phyloP scores from a whole-genome alignment of 179 eudicot species.

The Amaranthus tricolor region DNA sequence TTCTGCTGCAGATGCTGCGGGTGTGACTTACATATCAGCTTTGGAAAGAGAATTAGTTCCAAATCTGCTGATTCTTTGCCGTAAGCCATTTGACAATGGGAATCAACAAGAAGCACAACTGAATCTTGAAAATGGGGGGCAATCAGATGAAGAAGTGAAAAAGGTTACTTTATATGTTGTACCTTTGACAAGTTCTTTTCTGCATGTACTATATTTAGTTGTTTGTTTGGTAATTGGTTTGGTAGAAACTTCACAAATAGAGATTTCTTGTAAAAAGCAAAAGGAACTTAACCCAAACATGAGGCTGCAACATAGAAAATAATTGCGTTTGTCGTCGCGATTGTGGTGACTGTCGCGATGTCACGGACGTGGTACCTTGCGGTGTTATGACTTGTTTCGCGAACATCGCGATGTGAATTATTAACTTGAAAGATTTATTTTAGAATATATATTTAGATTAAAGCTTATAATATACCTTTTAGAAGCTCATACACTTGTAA shows the following conservation, averaged over 20 bases:
- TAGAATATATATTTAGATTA: no score
- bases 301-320: background rate
- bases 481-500: no score
- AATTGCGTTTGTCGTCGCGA: background rate
- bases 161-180: constrained; percentile 49
- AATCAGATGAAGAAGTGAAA: constrained; percentile 49
- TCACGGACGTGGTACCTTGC: no score
- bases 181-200: constrained; percentile 8
- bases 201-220: constrained; percentile 1
- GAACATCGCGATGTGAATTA: no score
- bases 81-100: constrained; percentile 42
- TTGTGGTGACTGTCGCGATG: no score
- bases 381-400: no score
- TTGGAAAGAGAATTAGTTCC: constrained; percentile 91
- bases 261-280: background rate
- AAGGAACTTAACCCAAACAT: background rate
- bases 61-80: constrained; percentile 86
- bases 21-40: constrained; percentile 79
- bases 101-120: constrained; percentile 37
- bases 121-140: constrained; percentile 54
- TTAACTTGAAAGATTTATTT: no score
- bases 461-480: no score
- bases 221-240: background rate
- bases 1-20: constrained; percentile 99
- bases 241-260: background rate